Conservation (phyloP, 345 rosid species). For the Euphorbia peplus region DNA sequence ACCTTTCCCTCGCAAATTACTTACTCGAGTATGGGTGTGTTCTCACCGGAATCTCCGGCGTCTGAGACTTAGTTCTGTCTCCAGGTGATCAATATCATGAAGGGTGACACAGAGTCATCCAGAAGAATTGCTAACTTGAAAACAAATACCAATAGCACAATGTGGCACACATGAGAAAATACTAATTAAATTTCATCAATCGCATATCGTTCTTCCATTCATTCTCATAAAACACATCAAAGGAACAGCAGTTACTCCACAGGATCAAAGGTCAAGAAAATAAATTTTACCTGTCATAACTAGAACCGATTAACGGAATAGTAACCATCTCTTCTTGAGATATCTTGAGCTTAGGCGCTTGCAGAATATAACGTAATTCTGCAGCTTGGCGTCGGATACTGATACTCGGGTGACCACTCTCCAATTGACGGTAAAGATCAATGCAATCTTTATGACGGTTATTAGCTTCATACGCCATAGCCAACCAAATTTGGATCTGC, state of each 20-base stretch:
- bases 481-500: constrained; percentile 98
- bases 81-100: too few relatives aligned
- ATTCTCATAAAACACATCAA: neutral
- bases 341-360: constrained; percentile 95
- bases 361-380: constrained; percentile 76
- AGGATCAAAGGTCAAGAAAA: neutral
- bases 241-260: neutral
- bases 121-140: neutral
- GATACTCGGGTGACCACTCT: constrained; percentile 67
- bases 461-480: constrained; percentile 97
- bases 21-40: neutral
- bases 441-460: constrained; percentile 86
- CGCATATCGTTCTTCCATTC: neutral
- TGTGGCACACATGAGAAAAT: neutral
- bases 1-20: neutral
- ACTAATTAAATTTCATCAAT: neutral
- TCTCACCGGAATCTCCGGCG: neutral
- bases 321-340: constrained; percentile 91
- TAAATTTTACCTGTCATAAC: constrained; percentile 62
- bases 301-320: constrained; percentile 71
- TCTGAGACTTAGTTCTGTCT: neutral
- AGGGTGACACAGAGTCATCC: too few relatives aligned
- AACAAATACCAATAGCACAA: neutral
- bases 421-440: constrained; percentile 79
- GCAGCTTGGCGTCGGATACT: constrained; percentile 95